Base-by-base conservation (phyloP, 1,139 yeast species). In the Yamadazyma siamensis region DNA sequence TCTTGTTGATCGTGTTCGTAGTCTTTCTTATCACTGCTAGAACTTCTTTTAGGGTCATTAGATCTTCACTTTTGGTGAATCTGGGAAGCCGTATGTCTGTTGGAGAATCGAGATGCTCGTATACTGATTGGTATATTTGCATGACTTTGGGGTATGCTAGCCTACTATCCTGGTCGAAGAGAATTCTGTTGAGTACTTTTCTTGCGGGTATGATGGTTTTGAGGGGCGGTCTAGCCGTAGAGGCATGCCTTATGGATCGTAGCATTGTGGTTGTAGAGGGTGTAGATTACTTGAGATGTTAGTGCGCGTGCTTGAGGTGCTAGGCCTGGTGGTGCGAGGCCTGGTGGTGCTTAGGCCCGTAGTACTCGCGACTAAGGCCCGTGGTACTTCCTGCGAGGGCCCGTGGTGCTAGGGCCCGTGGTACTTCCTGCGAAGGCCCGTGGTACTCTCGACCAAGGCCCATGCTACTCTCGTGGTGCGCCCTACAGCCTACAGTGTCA, bases 31-130 rank as follows among this genome's bases (percentile, higher is more conserved):
- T 65, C 22, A 74, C 75, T 26, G 77, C 79, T 21, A 89, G 59
- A 0, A 84, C 78, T 22, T 72, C 67, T 50, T 83, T 85, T 60
- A 86, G 75, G 3, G 71, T 53, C 76, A 87, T 75, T 31, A 88
- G 56, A 40, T 85, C 91, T 2, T 59, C 51, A 0, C 81, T 71
- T 6, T 52, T 56, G 13, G 79, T 66, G 29, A 64, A 69, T 0
- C 41, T 38, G 1, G 84, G 81, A 4, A 74, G 46, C 17, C 34
- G 34, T 25, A 69, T 61, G 10, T 36, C 39, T 26, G 41, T 52
- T 28, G 56, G 76, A 31, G 47, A 40, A 31, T 66, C 72, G 22
- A 76, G 40, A 16, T 62, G 52, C 15, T 60, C 50, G 47, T 81
- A 82, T 6, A 81, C 54, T 1, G 65, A 39, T 37, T 70, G 63